Base-by-base conservation (phyloP, 176 grass and related monocot genomes). In the Calamus simplicifolius region DNA sequence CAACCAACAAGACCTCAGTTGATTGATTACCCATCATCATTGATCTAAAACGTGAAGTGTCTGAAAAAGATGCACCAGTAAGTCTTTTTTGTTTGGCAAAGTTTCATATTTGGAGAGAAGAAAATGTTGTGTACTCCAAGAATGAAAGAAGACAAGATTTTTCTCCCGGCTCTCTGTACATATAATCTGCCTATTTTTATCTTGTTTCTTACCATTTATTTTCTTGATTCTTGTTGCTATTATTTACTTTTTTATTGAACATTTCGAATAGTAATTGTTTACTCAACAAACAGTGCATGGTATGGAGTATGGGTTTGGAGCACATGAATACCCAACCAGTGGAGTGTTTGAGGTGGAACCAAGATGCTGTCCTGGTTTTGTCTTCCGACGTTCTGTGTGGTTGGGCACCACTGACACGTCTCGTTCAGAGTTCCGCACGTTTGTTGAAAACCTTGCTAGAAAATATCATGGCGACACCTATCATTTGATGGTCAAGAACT, bases 281-380 rank as follows among this genome's bases (percentile, higher is more conserved):
- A 66, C 63, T 27, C 23, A 64, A 64, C 52, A 50, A 49, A 29
- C 64, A 96, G 92, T 90, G 29, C 92, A 96, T 77, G 92, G 92
- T 51, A 86, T 79, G 43, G 92, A 96, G 61, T 96, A 96, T 82
- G 92, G 86, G 69, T 96, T 88, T 73, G 92, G 92, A 65, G 92
- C 92, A 14, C 92, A 96, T 14, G 92, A 88, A 38, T 96, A 75
- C 57, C 66, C 92, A 25, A 79, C 84, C 54, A 96, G 87, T 56
- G 92, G 92, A 25, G 92, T 90, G 38, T 96, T 96, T 80, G 87
- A 88, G 79, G 92, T 96, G 74, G 80, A 90, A 73, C 85, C 92
- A 0, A 89, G 86, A 68, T 78, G 64, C 38, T 96, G 92, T 55
- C 92, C 91, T 66, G 91, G 86, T 19, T 96, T 90, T 86, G 54